Evolutionary conservation across 345 rosid species (phyloP), one percentile per base, ranked within the genome.

Genomic region (Hibiscus syriacus): DNA sequence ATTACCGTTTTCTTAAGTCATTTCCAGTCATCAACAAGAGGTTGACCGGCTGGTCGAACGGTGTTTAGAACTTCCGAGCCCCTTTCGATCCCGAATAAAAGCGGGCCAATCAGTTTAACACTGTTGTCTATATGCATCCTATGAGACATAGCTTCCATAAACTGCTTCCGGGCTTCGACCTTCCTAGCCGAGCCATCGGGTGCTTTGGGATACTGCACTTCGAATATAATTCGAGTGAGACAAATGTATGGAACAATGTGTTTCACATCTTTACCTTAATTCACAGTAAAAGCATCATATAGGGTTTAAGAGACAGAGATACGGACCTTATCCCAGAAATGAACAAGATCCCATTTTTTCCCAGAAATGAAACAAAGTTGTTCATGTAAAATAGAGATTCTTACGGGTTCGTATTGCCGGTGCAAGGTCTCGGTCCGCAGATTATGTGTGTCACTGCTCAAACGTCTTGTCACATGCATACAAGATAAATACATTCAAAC

Each of bases 291-390:
- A n/a, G n/a, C n/a, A n/a, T n/a, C n/a, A n/a, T n/a, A 39, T 7
- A 25, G 10, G 16, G 23, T 62, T 59, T 23, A 46, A 16, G 39
- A 26, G 32, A 22, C 4, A n/a, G n/a, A 22, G 45, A 61, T 49
- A 74, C 73, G 61, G 66, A 94, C 99, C 96, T 94, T 94, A 60
- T 82, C 86, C 99, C 99, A 94, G 81, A 91, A 91, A 79, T 94
- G 98, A 48, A 91, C 84, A 52, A 94, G 89, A 84, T 94, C n/a
- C n/a, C n/a, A n/a, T n/a, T n/a, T n/a, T n/a, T n/a, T n/a, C n/a
- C n/a, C n/a, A n/a, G n/a, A n/a, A n/a, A n/a, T n/a, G n/a, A n/a
- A n/a, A n/a, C n/a, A n/a, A n/a, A n/a, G n/a, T 45, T 36, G 39
- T 36, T 36, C 39, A 59, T 19, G 16, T 25, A 19, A 61, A 61